Evolutionary conservation across 2,329 filamentous ascomycete genomes (phyloP), one percentile per base, ranked within the genome.

Genomic region (Cadophora sp.): DNA sequence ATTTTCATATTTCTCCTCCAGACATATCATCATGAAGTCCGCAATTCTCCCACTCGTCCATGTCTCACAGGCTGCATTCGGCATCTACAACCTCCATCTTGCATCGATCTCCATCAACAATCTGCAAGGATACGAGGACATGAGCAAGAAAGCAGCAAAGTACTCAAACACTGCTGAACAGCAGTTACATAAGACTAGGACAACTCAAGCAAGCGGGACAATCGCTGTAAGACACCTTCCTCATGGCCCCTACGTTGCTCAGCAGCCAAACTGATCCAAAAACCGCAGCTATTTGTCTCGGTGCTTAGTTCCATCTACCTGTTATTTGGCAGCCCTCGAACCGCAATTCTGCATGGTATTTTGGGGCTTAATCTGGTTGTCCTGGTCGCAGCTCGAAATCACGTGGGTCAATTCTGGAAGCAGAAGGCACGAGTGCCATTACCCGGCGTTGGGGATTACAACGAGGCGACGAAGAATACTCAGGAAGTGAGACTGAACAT

Each of bases 111-210:
- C 83, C 55, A 81, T 84, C 72, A 78, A 73, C 46, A 82, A 82
- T 66, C 79, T 84, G 4, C 78, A 76, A 37, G 78, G 79, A 62
- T 84, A 84, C 72, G 82, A 85, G 72, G 76, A 79, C n/a, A 79
- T 79, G 29, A 76, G 77, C 53, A 77, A 84, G 72, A 83, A 81
- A 70, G 78, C 80, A 19, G 82, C 83, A 9, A 79, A 82, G 69
- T 80, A 80, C 75, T 83, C 82, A 3, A 78, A 78, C 34, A 79
- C 79, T 48, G 82, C 81, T 8, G 80, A 76, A 46, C 70, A 76
- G 6, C 80, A 84, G 71, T 75, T 84, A 26, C 75, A 79, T 72
- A 80, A 80, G 72, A 84, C 83, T 3, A 77, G 82, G 62, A 79
- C 77, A 0, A 85, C 82, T 0, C 81, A 83, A 68, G 78, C 78